These are phyloP conservation scores for Medicago arabica DNA, from an alignment of 306 rosid species.

Conservation along the genomic window DNA sequence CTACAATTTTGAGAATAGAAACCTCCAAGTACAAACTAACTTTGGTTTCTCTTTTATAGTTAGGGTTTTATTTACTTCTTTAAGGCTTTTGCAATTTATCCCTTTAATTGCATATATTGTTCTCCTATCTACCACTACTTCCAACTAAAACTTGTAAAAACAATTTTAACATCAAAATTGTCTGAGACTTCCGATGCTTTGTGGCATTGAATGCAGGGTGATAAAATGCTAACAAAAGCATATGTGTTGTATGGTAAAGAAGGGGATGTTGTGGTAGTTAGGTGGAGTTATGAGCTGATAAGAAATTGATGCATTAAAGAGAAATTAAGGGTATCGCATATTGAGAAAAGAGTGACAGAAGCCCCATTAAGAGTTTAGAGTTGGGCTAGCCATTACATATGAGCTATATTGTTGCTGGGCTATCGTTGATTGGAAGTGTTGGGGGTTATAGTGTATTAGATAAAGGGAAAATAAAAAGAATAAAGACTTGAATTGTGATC, in stretches of 20 bases:
- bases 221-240: neutral
- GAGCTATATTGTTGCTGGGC: conserved; percentile 9
- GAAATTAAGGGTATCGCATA: neutral
- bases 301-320: conserved; percentile 10
- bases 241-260: neutral
- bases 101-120: conserved; percentile 21
- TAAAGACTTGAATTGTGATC: neutral
- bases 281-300: neutral
- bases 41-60: conserved; percentile 13
- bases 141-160: conserved; percentile 8
- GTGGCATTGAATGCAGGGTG: neutral
- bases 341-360: neutral
- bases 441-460: conserved; percentile 3
- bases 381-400: neutral
- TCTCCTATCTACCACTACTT: neutral
- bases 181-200: neutral
- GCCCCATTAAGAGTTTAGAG: conserved; percentile 6
- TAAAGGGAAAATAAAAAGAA: neutral
- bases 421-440: neutral
- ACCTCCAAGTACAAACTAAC: neutral
- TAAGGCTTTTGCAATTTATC: neutral
- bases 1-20: neutral
- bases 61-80: neutral
- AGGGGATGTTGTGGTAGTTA: neutral
- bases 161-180: neutral